Evolutionary conservation across 257 asterid genomes (phyloP).

Genomic region (Jacaranda copaia): DNA sequence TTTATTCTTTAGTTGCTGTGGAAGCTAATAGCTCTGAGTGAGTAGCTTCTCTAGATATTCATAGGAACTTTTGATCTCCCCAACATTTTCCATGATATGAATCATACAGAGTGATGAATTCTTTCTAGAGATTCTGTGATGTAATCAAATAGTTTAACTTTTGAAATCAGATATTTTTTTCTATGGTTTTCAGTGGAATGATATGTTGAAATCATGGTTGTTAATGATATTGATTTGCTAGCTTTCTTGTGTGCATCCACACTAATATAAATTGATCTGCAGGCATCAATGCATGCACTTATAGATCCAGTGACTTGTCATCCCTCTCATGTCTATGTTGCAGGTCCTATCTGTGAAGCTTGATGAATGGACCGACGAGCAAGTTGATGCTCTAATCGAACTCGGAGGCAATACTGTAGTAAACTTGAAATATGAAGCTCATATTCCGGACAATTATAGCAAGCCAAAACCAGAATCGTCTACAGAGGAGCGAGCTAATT

Average conservation of each 20-base stretch:
- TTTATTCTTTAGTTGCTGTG: background rate
- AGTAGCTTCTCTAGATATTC: background rate
- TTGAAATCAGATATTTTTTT: background rate
- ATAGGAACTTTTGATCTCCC: background rate
- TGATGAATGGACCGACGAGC: slow-evolving; percentile 93
- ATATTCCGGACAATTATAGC: slow-evolving; percentile 59
- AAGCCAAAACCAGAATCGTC: slow-evolving; percentile 78
- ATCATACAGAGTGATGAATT: background rate
- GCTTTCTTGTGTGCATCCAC: too few relatives aligned
- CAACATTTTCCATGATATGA: background rate
- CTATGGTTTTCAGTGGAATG: background rate
- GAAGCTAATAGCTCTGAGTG: background rate
- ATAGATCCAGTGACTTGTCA: background rate
- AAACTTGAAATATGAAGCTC: slow-evolving; percentile 78
- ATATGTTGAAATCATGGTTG: background rate
- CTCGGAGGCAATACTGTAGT: slow-evolving; percentile 82
- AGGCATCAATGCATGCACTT: too few relatives aligned
- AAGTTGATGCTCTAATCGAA: slow-evolving; percentile 73
- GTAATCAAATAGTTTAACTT: background rate
- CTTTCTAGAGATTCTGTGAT: background rate
- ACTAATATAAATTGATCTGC: background rate
- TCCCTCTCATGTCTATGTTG: slow-evolving; percentile 19
- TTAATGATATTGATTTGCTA: background rate
- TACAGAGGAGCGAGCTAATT: slow-evolving; percentile 81
- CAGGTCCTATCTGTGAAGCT: slow-evolving; percentile 86